These are phyloP conservation scores for Fusarium papillatum DNA, from an alignment of 2,329 filamentous ascomycete species.

Conservation along the genomic window DNA sequence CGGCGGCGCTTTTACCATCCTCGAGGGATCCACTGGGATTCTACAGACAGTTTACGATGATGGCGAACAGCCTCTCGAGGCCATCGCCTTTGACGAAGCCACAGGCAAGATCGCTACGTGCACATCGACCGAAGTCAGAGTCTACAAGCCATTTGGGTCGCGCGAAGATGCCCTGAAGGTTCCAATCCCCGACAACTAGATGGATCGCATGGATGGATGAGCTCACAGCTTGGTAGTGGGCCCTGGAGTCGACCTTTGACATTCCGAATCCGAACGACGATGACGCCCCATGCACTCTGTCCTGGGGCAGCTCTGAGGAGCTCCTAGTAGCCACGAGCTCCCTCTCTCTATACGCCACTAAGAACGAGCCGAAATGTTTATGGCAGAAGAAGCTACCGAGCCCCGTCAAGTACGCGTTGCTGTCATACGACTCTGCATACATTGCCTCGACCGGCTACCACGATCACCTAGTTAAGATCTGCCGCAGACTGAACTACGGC, in stretches of 20 bases:
- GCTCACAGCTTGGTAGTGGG: slow-evolving; percentile 64
- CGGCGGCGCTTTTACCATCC: slow-evolving; percentile 87
- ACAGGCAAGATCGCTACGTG: slow-evolving; percentile 89
- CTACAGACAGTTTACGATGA: slow-evolving; percentile 94
- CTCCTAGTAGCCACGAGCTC: slow-evolving; percentile 81
- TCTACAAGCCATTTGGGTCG: slow-evolving; percentile 83
- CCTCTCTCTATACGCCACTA: slow-evolving; percentile 76
- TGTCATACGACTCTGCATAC: slow-evolving; percentile 90
- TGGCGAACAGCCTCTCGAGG: slow-evolving; percentile 76
- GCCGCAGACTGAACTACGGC: slow-evolving; percentile 89
- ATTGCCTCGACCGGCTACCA: slow-evolving; percentile 85
- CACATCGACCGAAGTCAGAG: slow-evolving; percentile 74
- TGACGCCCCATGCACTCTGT: slow-evolving; percentile 67
- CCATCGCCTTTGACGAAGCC: slow-evolving; percentile 84
- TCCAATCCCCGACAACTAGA: slow-evolving; percentile 40
- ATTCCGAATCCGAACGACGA: slow-evolving; percentile 46
- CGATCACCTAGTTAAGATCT: slow-evolving; percentile 91
- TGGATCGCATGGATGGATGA: slow-evolving; percentile 6
- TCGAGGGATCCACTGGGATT: slow-evolving; percentile 80
- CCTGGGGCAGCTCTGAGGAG: slow-evolving; percentile 91
- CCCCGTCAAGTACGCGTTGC: slow-evolving; percentile 78
- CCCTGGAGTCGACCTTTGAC: slow-evolving; percentile 72
- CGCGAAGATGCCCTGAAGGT: slow-evolving; percentile 83
- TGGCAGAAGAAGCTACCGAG: slow-evolving; percentile 85
- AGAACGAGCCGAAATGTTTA: slow-evolving; percentile 64